phyloP scores from a whole-genome alignment of 1,139 yeast species.

The Sugiyamaella grinbergsii region DNA sequence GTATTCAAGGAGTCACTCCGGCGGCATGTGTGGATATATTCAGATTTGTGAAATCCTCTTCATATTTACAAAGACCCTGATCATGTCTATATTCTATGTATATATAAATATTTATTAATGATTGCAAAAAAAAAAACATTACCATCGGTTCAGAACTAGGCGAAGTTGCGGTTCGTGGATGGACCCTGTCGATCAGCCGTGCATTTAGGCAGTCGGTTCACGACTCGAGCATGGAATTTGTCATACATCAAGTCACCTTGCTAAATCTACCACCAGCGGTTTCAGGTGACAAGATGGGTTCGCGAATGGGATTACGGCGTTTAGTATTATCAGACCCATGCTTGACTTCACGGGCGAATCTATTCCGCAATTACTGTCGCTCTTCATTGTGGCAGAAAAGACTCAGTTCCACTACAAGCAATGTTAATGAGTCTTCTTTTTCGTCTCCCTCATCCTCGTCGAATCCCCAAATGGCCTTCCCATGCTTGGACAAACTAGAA shows the following conservation, averaged over 20 bases:
- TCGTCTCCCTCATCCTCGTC: slow-evolving; percentile 48
- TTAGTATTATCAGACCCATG: too few species aligned
- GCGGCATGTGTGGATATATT: slow-evolving; percentile 46
- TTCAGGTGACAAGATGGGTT: not conserved
- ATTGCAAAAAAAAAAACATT: too few species aligned
- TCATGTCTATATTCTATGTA: too few species aligned
- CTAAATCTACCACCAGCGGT: not conserved
- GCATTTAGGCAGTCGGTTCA: not conserved
- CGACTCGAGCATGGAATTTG: not conserved
- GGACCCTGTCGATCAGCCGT: slow-evolving; percentile 1
- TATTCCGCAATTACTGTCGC: not conserved
- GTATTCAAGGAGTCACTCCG: slow-evolving; percentile 94
- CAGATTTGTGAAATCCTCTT: slow-evolving; percentile 26
- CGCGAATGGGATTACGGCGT: not conserved
- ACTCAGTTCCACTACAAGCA: not conserved
- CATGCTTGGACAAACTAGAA: slow-evolving; percentile 81
- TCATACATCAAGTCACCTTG: not conserved
- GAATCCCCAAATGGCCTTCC: slow-evolving; percentile 74
- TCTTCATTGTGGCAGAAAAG: not conserved
- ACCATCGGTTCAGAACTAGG: too few species aligned
- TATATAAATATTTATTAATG: not conserved
- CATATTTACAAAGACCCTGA: too few species aligned
- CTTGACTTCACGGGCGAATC: not conserved
- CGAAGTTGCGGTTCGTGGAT: too few species aligned
- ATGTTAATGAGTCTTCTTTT: not conserved